These are phyloP conservation scores for Suhomyces bokatorum DNA, from an alignment of 1,139 yeast species.

Conservation along the genomic window DNA sequence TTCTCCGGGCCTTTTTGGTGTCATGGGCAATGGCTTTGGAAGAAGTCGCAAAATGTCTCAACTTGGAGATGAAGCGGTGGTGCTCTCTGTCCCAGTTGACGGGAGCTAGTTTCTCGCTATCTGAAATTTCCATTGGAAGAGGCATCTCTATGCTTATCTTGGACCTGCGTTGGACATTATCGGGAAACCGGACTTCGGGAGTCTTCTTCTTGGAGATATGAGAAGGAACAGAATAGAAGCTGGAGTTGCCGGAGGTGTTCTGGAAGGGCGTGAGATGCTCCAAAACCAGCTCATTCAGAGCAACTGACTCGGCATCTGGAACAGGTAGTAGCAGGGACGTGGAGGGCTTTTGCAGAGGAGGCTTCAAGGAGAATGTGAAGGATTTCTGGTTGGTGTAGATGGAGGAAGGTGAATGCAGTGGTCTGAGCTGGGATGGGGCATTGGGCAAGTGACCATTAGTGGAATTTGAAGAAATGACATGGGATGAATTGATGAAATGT, in stretches of 20 bases:
- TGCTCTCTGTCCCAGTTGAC: slow-evolving; percentile 21
- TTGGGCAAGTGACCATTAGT: too few relatives aligned
- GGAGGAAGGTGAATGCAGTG: background rate
- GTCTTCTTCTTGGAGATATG: background rate
- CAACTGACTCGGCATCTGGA: background rate
- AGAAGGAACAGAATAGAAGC: slow-evolving; percentile 1
- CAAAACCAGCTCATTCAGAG: background rate
- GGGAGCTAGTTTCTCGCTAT: slow-evolving; percentile 9
- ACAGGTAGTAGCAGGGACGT: background rate
- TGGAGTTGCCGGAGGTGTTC: background rate
- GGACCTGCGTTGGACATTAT: slow-evolving; percentile 4
- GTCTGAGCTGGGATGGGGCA: background rate
- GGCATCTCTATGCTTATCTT: slow-evolving; percentile 17
- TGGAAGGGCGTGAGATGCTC: background rate
- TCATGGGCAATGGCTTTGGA: slow-evolving; percentile 26
- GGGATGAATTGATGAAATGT: too few relatives aligned
- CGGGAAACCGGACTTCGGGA: slow-evolving; percentile 1
- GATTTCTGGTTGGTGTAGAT: background rate
- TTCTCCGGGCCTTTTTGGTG: slow-evolving; percentile 22
- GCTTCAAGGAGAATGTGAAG: background rate
- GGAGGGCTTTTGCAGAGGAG: background rate
- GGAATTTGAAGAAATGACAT: too few relatives aligned
- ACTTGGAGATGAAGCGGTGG: slow-evolving; percentile 21
- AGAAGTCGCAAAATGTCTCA: slow-evolving; percentile 25
- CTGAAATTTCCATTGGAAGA: slow-evolving; percentile 15